A percentile compares a stretch with the other conserved stretches of the same genome.
phyloP scores from a whole-genome alignment of 495 filamentous ascomycete species.

The Aspergillus panamensis region DNA sequence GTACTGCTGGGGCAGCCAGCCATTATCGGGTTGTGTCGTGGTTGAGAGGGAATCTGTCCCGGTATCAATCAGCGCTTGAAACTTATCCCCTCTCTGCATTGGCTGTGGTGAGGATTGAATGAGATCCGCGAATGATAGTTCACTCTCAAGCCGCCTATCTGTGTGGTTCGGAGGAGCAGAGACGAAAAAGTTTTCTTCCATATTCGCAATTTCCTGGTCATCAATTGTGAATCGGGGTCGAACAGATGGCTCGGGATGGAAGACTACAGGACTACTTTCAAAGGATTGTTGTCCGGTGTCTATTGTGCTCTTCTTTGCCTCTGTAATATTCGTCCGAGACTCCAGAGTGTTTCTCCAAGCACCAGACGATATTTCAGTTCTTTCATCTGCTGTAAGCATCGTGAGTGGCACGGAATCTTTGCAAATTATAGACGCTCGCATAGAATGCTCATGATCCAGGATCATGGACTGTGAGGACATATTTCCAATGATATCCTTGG shows the following conservation, averaged over 20 bases:
- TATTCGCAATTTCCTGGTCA: slow-evolving; percentile 6
- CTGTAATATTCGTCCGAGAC: neutral
- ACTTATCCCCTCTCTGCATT: neutral
- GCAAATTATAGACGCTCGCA: slow-evolving; percentile 1
- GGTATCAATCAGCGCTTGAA: neutral
- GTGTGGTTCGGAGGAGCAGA: neutral
- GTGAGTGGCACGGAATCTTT: neutral
- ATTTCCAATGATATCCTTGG: neutral
- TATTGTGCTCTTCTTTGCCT: neutral
- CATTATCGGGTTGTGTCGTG: neutral
- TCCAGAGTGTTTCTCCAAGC: neutral
- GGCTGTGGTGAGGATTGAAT: neutral
- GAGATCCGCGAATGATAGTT: neutral
- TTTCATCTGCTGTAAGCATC: neutral
- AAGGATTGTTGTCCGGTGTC: neutral
- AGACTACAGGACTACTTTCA: neutral
- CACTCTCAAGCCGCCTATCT: neutral
- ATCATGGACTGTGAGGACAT: slow-evolving; percentile 39
- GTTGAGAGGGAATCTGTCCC: neutral
- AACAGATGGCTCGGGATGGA: neutral
- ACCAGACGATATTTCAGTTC: neutral
- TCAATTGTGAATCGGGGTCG: slow-evolving; percentile 13
- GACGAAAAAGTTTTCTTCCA: slow-evolving; percentile 1
- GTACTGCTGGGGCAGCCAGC: neutral
- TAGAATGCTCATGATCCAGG: slow-evolving; percentile 24